Base-by-base conservation (phyloP, 2,329 filamentous ascomycete species). In the Xylaria sp. region DNA sequence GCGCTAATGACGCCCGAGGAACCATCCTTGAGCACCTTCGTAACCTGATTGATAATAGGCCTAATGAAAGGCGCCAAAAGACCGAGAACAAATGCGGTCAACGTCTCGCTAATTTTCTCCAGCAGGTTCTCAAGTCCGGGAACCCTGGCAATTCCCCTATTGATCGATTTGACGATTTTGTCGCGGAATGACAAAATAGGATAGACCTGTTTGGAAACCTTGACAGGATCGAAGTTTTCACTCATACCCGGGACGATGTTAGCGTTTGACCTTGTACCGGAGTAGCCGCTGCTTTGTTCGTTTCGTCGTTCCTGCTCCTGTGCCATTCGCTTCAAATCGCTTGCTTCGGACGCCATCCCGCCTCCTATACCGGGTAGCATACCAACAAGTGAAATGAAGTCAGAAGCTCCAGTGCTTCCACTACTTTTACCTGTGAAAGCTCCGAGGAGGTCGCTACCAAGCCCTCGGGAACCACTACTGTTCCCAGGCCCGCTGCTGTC, bases 121-220 rank as follows among this genome's bases (percentile, higher is more conserved):
- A 98, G 89, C n/a, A 98, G 84, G 69, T 90, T 86, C 81, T 97
- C 93, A 3, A 99, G 85, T 0, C 95, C 95, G 0, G 96, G 96
- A 47, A 99, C 92, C 83, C 97, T 98, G 75, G 94, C 90, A 72
- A 98, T 93, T 61, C 94, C 91, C 47, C 89, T 88, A 76, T 90
- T 93, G 79, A 99, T 94, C 48, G 90, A 88, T 73, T 93, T 93
- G 59, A 98, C 94, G 63, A 99, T 94, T 76, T 92, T 96, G 83
- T 99, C 96, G 68, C 95, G 89, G 84, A 98, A 99, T 68, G 93
- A 88, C 0, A 99, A 86, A 68, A 99, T 97, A 0, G 96, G 96
- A 76, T 98, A 98, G 72, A 99, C 98, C 81, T 97, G 90, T 47
- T 86, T 84, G 14, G 91, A 87, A 0, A 90, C 91, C 79, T 93